phyloP scores from a whole-genome alignment of 257 asterid species.

The Nicotiana undulata region DNA sequence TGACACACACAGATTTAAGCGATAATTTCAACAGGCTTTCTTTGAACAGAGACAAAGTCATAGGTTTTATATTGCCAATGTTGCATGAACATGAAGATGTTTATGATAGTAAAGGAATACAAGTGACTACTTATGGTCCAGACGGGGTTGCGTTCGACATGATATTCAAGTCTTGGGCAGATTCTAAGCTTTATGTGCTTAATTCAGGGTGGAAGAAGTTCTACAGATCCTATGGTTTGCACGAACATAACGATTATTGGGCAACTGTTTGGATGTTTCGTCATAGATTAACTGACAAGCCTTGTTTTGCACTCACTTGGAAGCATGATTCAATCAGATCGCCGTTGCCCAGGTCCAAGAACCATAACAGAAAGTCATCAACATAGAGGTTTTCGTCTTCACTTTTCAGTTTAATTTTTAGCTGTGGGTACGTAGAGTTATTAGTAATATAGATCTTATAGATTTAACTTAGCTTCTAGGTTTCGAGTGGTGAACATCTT shows the following conservation, averaged over 20 bases:
- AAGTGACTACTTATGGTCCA: not conserved
- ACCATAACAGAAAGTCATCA: not conserved
- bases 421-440: too few species aligned
- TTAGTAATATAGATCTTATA: too few species aligned
- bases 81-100: not conserved
- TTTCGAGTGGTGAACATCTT: conserved; percentile 70
- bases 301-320: not conserved
- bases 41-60: not conserved
- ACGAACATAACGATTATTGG: not conserved
- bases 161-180: not conserved
- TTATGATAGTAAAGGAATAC: not conserved
- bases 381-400: not conserved
- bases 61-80: not conserved
- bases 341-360: not conserved
- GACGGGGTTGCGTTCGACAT: not conserved
- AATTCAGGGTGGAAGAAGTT: not conserved
- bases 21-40: not conserved
- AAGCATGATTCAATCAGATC: not conserved
- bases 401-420: too few species aligned
- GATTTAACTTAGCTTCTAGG: conserved; percentile 50
- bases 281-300: not conserved
- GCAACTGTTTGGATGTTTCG: not conserved
- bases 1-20: not conserved
- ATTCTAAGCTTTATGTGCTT: not conserved
- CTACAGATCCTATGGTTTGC: not conserved